Conservation (phyloP, 2,329 filamentous ascomycete genomes). For the Dactylella cylindrospora region DNA sequence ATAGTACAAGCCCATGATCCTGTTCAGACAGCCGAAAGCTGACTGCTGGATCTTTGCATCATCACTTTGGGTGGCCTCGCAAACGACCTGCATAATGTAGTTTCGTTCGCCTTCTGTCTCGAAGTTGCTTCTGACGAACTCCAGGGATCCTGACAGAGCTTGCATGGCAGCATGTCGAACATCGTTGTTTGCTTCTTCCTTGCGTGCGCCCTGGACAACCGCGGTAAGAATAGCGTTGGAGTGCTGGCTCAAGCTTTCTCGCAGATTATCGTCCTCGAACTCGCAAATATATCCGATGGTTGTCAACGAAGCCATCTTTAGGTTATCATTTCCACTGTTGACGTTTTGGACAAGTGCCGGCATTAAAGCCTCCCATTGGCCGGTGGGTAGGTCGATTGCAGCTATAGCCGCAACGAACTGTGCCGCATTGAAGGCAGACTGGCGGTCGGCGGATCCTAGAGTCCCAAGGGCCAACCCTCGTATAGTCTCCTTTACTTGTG, state of each 20-base stretch:
- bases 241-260: constrained; percentile 76
- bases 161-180: constrained; percentile 91
- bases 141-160: constrained; percentile 90
- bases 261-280: constrained; percentile 82
- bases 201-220: constrained; percentile 93
- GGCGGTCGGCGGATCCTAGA: constrained; percentile 72
- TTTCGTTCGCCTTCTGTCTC: constrained; percentile 98
- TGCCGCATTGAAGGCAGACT: constrained; percentile 84
- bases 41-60: constrained; percentile 92
- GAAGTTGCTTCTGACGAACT: constrained; percentile 98
- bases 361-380: constrained; percentile 94
- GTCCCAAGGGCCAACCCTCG: constrained; percentile 74
- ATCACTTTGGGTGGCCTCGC: constrained; percentile 92
- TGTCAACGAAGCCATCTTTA: constrained; percentile 91
- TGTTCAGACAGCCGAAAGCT: constrained; percentile 94
- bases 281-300: constrained; percentile 99
- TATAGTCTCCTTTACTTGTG: constrained; percentile 71
- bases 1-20: constrained; percentile 98
- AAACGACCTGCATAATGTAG: constrained; percentile 99
- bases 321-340: constrained; percentile 77
- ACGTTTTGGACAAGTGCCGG: constrained; percentile 86
- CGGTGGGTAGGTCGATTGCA: constrained; percentile 86
- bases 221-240: constrained; percentile 98
- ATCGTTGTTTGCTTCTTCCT: constrained; percentile 89
- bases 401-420: constrained; percentile 96